Evolutionary conservation across 1,284 basidiomycete genomes (phyloP), one percentile per base, ranked within the genome.

Genomic region (Tausonia pullulans): DNA sequence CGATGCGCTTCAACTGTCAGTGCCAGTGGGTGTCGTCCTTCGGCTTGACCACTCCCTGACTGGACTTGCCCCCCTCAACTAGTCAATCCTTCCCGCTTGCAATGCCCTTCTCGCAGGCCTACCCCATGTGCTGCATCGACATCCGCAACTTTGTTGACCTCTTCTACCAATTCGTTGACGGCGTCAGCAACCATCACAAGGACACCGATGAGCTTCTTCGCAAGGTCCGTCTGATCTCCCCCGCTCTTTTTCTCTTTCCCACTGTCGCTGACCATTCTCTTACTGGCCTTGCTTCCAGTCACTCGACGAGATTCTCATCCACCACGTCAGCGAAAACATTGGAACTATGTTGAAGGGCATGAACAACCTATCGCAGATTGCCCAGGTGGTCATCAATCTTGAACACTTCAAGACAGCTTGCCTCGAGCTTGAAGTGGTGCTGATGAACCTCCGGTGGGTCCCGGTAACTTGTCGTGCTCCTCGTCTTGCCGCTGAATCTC

Each of bases 161-260:
- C 71, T 98, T 98, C 79, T 97, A 98, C 75, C 86, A 90, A 50
- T 99, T 98, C 74, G 86, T 93, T 0, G 95, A 98, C 70, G 95
- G 94, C 2, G 89, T 96, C 8, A 85, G 87, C 1, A 89, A 95
- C 73, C 87, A 93, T 68, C 88, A 92, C 72, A 82, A 89, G 51
- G 90, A 95, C 73, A 90, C 96, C 41, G 95, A 98, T 72, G 90
- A 93, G 67, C 81, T 97, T 10, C 76, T 98, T 59, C 87, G 87
- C 76, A 92, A 87, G 81, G 92, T 92, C 71, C 63, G 73, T 63
- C 3, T 13, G 10, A 56, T 59, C 64, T 41, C 14, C 11, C 2
- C 10, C 2, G 41, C 49, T 59, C 13, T 5, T 39, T 9, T 27
- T 43, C 4, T 14, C 10, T 59, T 53, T 65, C 54, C n/a, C 27